Base-by-base conservation (phyloP, 768 basidiomycete genomes). In the Suillus clintonianus region DNA sequence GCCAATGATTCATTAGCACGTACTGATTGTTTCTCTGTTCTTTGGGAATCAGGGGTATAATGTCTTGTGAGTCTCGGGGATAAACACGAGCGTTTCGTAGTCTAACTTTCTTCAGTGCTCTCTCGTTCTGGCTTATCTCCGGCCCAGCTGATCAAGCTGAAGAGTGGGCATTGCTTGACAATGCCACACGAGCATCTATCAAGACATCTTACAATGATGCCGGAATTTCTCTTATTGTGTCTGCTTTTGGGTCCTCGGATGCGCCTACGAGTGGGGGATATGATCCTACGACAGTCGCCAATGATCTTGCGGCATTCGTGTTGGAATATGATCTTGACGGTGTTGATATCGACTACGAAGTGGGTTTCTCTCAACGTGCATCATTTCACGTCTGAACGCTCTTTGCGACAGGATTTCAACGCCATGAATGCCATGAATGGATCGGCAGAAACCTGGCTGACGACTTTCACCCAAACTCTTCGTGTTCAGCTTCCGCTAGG, bases 271-370 rank as follows among this genome's bases (percentile, higher is more conserved):
- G 82, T 11, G 75, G 68, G 13, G 81, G 83, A 51, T 85, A 83
- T n/a, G 86, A 91, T 72, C 86, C 90, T 22, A 76, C 85, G 8
- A 76, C 77, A 8, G 84, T 85, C 17, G 90, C 90, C 1, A 84
- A 86, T 64, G 84, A 82, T 2, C 81, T 91, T 72, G 89, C 89
- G 0, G 82, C 82, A 14, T 92, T 81, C 79, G 89, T 91, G 10
- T 85, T 83, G 63, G 67, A 85, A 68, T 88, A 81, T 63, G 74
- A 78, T 55, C 75, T 91, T 19, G 89, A 91, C 67, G 90, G 90
- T 55, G 84, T 90, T 30, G 89, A 91, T 70, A 86, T 92, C 41
- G 89, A 91, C 72, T 91, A 90, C 68, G 89, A 88, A 78, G 82
- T 81, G 41, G 19, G 62, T 59, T 45, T 47, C 58, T 50, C 48